Conservation (phyloP, 2,329 filamentous ascomycete genomes). For the Rhynchosporium secalis region DNA sequence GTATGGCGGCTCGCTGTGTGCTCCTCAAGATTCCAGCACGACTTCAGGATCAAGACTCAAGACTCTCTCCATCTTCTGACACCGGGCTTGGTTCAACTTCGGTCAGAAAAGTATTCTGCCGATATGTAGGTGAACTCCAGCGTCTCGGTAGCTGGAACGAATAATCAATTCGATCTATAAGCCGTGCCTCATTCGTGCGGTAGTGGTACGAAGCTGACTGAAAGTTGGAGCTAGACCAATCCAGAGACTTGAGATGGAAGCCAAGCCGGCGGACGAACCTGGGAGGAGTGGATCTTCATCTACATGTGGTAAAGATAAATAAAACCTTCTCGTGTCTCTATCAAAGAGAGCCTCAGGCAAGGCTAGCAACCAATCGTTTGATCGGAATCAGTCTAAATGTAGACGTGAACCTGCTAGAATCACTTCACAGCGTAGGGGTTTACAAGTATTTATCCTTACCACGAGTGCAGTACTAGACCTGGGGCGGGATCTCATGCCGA, state of each 20-base stretch:
- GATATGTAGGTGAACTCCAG: no score
- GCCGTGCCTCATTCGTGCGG: neutral
- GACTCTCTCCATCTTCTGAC: no score
- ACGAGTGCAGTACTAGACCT: neutral
- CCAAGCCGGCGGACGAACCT: constrained; percentile 5
- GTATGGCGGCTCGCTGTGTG: neutral
- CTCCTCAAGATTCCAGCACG: neutral
- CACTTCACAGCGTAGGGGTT: no score
- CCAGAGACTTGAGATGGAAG: constrained; percentile 1
- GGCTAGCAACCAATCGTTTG: no score
- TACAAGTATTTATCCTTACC: no score
- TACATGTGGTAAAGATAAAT: neutral
- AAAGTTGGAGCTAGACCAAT: no score
- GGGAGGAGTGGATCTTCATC: constrained; percentile 6
- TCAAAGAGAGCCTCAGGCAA: no score
- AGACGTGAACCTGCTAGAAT: no score
- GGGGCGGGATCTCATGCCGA: neutral
- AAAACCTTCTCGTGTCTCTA: no score
- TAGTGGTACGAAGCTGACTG: neutral
- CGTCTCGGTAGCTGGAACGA: neutral
- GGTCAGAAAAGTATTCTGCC: no score
- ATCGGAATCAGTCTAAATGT: no score
- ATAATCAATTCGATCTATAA: neutral
- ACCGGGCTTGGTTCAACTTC: no score
- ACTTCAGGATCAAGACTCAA: neutral